Evolutionary conservation across 1,284 basidiomycete species (phyloP), one percentile per base, ranked within the genome.

Genomic region (Phellopilus nigrolimitatus): DNA sequence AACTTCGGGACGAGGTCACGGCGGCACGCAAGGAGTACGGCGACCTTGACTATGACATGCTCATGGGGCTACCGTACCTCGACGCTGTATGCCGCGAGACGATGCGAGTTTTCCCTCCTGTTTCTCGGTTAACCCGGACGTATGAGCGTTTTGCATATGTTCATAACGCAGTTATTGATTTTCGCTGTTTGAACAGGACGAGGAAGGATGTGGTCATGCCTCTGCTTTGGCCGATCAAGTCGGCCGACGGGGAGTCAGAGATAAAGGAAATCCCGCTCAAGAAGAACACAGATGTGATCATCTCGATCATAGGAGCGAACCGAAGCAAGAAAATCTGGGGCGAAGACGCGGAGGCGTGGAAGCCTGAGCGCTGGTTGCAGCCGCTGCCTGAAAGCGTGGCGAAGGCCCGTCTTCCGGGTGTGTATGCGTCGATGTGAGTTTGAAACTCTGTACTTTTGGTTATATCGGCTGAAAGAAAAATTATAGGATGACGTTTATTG

Each of bases 1-100:
- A 56, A 6, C 59, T 69, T 1, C 62, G 66, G n/a, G 49, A 42
- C 1, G 66, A 69, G 45, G 50, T 68, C 17, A 54, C 57, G 10
- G 49, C 37, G 4, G 63, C 65, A 0, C 60, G 59, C 38, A 15
- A 37, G 8, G 57, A 52, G 10, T 17, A 50, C 31, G 57, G 57
- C 51, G 56, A 56, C 33, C 60, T 74, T 10, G 60, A 55, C 17
- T 71, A 71, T 54, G 71, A 75, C 27, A 63, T 61, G 9, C 55
- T 76, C 7, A 66, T 62, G 45, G 57, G 55, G 0, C 61, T 75
- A 3, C 71, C 71, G 1, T 70, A 66, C 59, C 63, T 78, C 1
- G 74, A 78, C 54, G 71, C 73, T 1, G 68, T 76, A 2, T 61
- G 73, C 5, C 72, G 72, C 46, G 75, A 78, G 56, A 75, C 73